Conservation (phyloP, 2,329 filamentous ascomycete species). For the Phyllosticta citribraziliensis region DNA sequence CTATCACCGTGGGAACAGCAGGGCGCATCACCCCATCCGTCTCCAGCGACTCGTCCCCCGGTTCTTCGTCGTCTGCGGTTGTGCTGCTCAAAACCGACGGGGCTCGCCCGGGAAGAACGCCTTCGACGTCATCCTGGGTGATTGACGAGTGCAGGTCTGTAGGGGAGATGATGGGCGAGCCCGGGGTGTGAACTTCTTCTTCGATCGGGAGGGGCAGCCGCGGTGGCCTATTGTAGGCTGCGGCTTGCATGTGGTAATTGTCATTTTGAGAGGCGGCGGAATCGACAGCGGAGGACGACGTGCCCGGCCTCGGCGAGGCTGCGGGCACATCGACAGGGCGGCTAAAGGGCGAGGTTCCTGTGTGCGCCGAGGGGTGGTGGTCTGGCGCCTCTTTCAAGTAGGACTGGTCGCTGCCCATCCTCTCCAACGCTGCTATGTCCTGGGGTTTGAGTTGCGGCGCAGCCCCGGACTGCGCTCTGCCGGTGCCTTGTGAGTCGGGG, state of each 20-base stretch:
- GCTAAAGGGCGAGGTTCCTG: constrained; percentile 21
- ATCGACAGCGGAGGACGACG: constrained; percentile 19
- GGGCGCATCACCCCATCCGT: constrained; percentile 61
- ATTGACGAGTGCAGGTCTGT: constrained; percentile 47
- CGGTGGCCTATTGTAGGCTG: constrained; percentile 57
- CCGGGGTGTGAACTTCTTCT: constrained; percentile 79
- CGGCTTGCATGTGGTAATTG: constrained; percentile 28
- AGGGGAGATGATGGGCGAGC: constrained; percentile 76
- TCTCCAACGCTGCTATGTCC: constrained; percentile 18
- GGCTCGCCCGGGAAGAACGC: constrained; percentile 44
- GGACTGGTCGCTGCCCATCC: constrained; percentile 34
- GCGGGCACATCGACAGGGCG: constrained; percentile 31
- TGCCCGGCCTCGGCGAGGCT: constrained; percentile 9
- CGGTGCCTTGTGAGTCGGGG: constrained; percentile 18
- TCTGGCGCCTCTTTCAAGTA: constrained; percentile 17
- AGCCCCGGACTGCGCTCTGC: constrained; percentile 18
- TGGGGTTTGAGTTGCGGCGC: constrained; percentile 16
- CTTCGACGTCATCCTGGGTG: constrained; percentile 36
- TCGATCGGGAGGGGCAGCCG: constrained; percentile 88
- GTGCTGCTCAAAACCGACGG: constrained; percentile 45
- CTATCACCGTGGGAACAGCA: constrained; percentile 72
- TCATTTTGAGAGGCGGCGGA: constrained; percentile 15
- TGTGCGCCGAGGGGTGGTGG: neutral
- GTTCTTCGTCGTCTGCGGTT: constrained; percentile 57
- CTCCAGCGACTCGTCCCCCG: constrained; percentile 56